Base-by-base conservation (phyloP, 78 protist species). In the Guillardia theta region DNA sequence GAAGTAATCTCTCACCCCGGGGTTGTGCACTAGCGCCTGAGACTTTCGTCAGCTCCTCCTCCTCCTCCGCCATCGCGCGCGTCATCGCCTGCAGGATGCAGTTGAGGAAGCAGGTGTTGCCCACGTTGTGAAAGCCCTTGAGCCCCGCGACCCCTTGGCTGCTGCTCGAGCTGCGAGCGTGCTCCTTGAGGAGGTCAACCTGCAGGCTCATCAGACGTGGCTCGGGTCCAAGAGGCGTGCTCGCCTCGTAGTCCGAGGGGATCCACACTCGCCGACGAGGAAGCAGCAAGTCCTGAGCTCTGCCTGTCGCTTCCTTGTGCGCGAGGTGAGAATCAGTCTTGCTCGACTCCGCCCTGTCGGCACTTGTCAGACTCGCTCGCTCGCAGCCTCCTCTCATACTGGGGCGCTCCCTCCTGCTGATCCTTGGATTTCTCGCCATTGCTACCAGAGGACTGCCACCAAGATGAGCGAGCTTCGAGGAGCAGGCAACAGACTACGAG, bases 101-200 rank as follows among this genome's bases (percentile, higher is more conserved):
- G 41, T 70, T 70, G 83, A 70, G 83, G 41, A 70, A 70, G 41
- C 83, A 70, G 9, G 83, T 70, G 83, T 70, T 70, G 5, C 83
- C 83, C 41, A 70, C 33, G 83, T 70, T 70, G 83, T 70, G 41
- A 24, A 70, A 33, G 3, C 83, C 83, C 41, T 43, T 36, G 27
- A 70, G 83, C 41, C 83, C 83, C 0, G 22, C 83, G 9, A 18
- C 41, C 15, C 36, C 36, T 6, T 24, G 46, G 46, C 36, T 33
- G 27, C 45, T 24, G 21, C 6, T 33, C 41, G 36, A 22, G 10
- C 15, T 24, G 21, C 12, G 46, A 2, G 83, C 83, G 12, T 70
- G 83, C 41, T 22, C 36, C 41, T 70, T 70, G 83, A 70, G 9
- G 21, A 10, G n/a, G 33, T 70, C 45, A 12, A 70, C 41, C 41